Base-by-base conservation (phyloP, 2,329 filamentous ascomycete species). In the Pseudocercospora cruenta region DNA sequence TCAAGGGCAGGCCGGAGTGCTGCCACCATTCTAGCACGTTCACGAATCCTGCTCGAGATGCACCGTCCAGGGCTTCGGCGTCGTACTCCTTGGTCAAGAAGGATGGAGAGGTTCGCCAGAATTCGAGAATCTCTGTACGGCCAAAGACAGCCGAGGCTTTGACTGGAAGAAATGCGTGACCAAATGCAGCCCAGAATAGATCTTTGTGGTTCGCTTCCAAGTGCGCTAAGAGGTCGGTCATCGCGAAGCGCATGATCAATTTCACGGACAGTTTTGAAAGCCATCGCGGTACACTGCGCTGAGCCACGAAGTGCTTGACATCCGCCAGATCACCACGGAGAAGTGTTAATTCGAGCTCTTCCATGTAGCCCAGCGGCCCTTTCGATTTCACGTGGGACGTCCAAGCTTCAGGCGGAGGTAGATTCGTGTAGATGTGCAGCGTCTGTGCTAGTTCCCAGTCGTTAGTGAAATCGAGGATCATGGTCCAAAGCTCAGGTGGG, bases 11-110 rank as follows among this genome's bases (percentile, higher is more conserved):
- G 0, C 91, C 91, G 0, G 90, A 92, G 22, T 90, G 86, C 76
- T 91, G 91, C 94, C 94, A 98, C 91, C 93, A 96, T 74, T 97
- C 91, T 0, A 98, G 85, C 0, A 96, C 90, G 69, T 92, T 87
- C 14, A 96, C 86, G 72, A 93, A 95, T 4, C 94, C 94, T 65
- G 92, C 90, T 62, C 91, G 90, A 1, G 92, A 96, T 6, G 94
- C 94, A 31, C 91, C 91, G 75, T 98, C 93, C 26, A 98, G 85
- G 10, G 93, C 92, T 77, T 96, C 93, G 45, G 86, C 83, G 60
- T 91, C 91, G 78, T 97, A 97, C 74, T 96, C 92, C 75, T 94
- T 94, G 67, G 91, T 92, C 2, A 93, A 84, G 69, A 97, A 94
- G 12, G 90, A 92, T 0, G 90, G 88, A 14, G 91, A 94, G 33